Conservation (phyloP, 192 early-diverging fungal species). For the Umbelopsis sp. region DNA sequence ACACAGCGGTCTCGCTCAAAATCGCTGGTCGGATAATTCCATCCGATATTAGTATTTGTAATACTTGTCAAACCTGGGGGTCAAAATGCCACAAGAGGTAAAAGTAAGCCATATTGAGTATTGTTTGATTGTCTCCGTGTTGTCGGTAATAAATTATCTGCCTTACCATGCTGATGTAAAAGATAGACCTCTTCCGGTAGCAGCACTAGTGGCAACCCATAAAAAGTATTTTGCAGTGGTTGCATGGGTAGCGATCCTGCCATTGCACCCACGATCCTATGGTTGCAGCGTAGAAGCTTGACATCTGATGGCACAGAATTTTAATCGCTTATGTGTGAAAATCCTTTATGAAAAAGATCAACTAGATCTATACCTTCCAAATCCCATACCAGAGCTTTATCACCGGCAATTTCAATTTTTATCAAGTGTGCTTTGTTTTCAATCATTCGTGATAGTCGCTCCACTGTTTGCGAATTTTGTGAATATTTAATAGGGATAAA, state of each 20-base stretch:
- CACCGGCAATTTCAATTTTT: background rate
- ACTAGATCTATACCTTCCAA: background rate
- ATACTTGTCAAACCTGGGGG: background rate
- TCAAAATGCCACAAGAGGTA: too few species aligned
- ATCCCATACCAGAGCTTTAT: constrained; percentile 2
- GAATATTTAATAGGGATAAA: too few species aligned
- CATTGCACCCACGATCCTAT: constrained; percentile 69
- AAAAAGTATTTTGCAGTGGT: constrained; percentile 79
- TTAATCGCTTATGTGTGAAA: background rate
- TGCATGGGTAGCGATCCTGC: constrained; percentile 68
- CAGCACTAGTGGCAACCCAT: constrained; percentile 72
- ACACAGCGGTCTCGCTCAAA: constrained; percentile 40
- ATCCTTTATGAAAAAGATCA: background rate
- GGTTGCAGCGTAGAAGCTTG: constrained; percentile 50
- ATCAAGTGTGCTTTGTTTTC: background rate
- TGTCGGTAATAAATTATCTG: background rate
- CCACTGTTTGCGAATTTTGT: too few species aligned
- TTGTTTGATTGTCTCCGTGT: constrained; percentile 6
- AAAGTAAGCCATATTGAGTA: constrained; percentile 11
- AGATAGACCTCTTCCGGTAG: constrained; percentile 72
- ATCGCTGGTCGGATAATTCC: constrained; percentile 45
- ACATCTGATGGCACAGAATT: constrained; percentile 41
- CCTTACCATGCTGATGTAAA: constrained; percentile 41
- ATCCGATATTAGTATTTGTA: constrained; percentile 22
- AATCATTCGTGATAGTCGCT: background rate